A percentile compares a stretch with the other conserved stretches of the same genome.
Conservation (phyloP, 768 basidiomycete genomes). For the Favolaschia claudopus region DNA sequence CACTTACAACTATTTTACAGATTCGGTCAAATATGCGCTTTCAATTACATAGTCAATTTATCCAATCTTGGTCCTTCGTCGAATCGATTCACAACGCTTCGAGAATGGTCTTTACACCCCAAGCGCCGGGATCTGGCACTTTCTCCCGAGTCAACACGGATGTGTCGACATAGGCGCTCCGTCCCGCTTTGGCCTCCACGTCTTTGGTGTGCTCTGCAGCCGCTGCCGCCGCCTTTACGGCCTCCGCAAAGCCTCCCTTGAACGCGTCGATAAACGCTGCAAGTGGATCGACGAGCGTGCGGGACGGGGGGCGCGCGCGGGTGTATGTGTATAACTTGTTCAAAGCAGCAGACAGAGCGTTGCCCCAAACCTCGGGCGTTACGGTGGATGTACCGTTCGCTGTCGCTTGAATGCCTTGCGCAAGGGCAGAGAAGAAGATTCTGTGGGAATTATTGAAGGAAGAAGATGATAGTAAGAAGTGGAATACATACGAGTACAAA, state of each 20-base stretch:
- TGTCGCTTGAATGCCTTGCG: constrained; percentile 67
- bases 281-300: constrained; percentile 93
- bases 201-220: constrained; percentile 81
- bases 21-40: too few relatives aligned
- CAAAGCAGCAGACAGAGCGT: constrained; percentile 65
- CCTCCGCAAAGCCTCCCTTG: constrained; percentile 48
- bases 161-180: constrained; percentile 87
- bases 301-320: constrained; percentile 85
- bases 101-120: constrained; percentile 83
- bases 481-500: constrained; percentile 78
- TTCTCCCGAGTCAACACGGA: constrained; percentile 65
- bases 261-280: constrained; percentile 73
- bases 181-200: constrained; percentile 84
- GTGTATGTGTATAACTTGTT: constrained; percentile 81
- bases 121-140: constrained; percentile 89
- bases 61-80: too few relatives aligned
- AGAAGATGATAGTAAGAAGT: neutral
- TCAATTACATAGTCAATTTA: too few relatives aligned
- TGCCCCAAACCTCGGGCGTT: constrained; percentile 65
- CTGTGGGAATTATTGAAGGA: constrained; percentile 46
- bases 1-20: too few relatives aligned
- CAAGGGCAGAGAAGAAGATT: constrained; percentile 90
- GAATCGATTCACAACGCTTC: constrained; percentile 63
- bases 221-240: constrained; percentile 64
- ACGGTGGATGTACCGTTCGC: constrained; percentile 33